These are phyloP conservation scores for Cornus florida DNA, from an alignment of 148 eudicot genomes.

Conservation along the genomic window DNA sequence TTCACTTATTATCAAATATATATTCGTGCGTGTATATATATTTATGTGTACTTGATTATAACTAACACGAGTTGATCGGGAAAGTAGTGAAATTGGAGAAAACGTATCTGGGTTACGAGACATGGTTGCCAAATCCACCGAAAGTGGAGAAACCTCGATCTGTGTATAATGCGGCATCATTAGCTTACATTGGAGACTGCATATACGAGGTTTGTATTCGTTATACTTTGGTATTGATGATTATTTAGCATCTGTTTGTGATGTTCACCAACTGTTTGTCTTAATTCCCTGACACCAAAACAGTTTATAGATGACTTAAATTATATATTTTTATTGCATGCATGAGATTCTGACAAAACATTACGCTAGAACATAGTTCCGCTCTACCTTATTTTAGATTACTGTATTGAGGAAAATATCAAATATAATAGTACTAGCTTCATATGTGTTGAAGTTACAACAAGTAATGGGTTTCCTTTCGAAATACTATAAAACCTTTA, in stretches of 20 bases:
- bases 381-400: too few species aligned
- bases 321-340: neutral
- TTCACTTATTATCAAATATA: too few species aligned
- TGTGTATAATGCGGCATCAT: constrained; percentile 70
- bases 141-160: constrained; percentile 85
- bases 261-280: neutral
- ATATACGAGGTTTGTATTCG: constrained; percentile 61
- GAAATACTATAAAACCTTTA: too few species aligned
- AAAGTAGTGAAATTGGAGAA: constrained; percentile 34
- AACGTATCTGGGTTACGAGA: constrained; percentile 66
- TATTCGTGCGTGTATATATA: too few species aligned
- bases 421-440: too few species aligned
- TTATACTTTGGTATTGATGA: neutral
- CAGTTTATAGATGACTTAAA: neutral
- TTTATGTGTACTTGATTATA: too few species aligned
- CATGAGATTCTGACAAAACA: neutral
- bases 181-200: constrained; percentile 87
- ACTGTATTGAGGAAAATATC: too few species aligned
- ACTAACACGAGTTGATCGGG: neutral
- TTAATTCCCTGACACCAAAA: neutral
- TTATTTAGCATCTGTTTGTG: neutral
- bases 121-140: constrained; percentile 78
- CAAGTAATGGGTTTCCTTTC: too few species aligned
- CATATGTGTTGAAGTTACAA: too few species aligned
- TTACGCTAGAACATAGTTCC: too few species aligned